Evolutionary conservation across 352 stramenopile species (phyloP).

Genomic region (Hyaloperonospora brassicae): DNA sequence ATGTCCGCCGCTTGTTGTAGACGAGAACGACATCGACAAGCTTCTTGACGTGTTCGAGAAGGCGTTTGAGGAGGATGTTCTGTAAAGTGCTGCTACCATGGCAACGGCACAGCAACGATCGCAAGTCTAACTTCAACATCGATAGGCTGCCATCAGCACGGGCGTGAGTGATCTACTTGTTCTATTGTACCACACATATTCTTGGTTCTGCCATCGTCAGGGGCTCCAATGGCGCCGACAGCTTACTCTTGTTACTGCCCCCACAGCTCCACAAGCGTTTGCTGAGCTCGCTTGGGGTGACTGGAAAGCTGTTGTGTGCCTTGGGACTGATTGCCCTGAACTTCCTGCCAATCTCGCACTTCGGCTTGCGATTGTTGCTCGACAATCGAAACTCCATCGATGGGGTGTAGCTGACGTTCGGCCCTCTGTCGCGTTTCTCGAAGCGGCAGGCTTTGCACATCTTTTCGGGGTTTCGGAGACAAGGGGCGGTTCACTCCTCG

Average conservation of each 20-base stretch:
- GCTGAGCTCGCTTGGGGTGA: slow-evolving; percentile 20
- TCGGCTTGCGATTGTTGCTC: slow-evolving; percentile 11
- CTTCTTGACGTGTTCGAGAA: slow-evolving; percentile 64
- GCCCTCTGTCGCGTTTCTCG: slow-evolving; percentile 20
- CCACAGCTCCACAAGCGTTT: slow-evolving; percentile 44
- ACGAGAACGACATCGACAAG: slow-evolving; percentile 69
- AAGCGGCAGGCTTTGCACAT: slow-evolving; percentile 16
- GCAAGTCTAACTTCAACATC: slow-evolving; percentile 12
- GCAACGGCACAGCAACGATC: slow-evolving; percentile 7
- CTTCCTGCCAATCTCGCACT: slow-evolving; percentile 5
- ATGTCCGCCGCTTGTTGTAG: slow-evolving; percentile 76
- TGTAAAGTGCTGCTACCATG: slow-evolving; percentile 25
- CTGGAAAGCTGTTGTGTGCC: slow-evolving; percentile 4
- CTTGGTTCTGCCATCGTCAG: background rate
- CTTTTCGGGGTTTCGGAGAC: slow-evolving; percentile 8
- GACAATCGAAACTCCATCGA: slow-evolving; percentile 9
- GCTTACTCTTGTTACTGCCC: slow-evolving; percentile 3
- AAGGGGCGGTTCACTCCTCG: slow-evolving; percentile 11
- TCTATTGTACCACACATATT: slow-evolving; percentile 9
- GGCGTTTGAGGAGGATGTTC: slow-evolving; percentile 44
- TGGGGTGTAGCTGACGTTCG: slow-evolving; percentile 19
- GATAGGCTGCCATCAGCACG: slow-evolving; percentile 4
- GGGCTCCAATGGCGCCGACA: too few relatives aligned
- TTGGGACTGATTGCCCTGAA: slow-evolving; percentile 1
- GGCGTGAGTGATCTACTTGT: slow-evolving; percentile 5